Conservation (phyloP, 805 yeast species). For the Pichia nakasei region DNA sequence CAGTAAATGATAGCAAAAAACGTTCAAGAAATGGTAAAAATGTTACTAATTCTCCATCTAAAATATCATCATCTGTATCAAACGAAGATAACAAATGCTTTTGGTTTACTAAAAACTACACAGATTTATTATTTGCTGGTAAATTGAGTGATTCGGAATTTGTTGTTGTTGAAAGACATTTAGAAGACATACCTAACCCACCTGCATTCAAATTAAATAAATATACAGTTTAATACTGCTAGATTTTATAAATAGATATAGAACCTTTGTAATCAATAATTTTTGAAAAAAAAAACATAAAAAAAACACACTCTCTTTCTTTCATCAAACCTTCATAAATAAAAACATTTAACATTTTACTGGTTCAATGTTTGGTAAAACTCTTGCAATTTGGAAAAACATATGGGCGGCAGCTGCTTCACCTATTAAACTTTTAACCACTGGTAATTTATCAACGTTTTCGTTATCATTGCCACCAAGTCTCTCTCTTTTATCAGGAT, state of each 20-base stretch:
- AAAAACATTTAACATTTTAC: background rate
- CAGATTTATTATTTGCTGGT: conserved; percentile 58
- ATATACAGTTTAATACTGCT: conserved; percentile 24
- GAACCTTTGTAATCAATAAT: background rate
- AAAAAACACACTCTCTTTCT: too few relatives aligned
- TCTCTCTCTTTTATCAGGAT: conserved; percentile 44
- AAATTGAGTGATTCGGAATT: conserved; percentile 45
- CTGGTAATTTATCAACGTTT: conserved; percentile 26
- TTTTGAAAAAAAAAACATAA: background rate
- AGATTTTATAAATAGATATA: background rate
- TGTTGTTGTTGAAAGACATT: conserved; percentile 70
- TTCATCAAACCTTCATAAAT: too few relatives aligned
- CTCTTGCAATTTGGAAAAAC: conserved; percentile 59
- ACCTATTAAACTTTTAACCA: conserved; percentile 42
- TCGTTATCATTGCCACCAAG: conserved; percentile 16
- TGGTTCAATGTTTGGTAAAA: conserved; percentile 32
- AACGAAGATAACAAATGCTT: conserved; percentile 34
- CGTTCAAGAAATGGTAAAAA: conserved; percentile 26
- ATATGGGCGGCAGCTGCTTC: conserved; percentile 60
- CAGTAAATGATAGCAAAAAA: conserved; percentile 18
- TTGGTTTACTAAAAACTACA: conserved; percentile 70
- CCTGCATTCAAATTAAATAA: conserved; percentile 61
- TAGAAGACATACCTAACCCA: conserved; percentile 41
- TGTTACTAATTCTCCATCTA: conserved; percentile 1
- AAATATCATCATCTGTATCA: conserved; percentile 5